Evolutionary conservation across 331 rosid species (phyloP), one percentile per base, ranked within the genome.

Genomic region (Telfairia occidentalis): DNA sequence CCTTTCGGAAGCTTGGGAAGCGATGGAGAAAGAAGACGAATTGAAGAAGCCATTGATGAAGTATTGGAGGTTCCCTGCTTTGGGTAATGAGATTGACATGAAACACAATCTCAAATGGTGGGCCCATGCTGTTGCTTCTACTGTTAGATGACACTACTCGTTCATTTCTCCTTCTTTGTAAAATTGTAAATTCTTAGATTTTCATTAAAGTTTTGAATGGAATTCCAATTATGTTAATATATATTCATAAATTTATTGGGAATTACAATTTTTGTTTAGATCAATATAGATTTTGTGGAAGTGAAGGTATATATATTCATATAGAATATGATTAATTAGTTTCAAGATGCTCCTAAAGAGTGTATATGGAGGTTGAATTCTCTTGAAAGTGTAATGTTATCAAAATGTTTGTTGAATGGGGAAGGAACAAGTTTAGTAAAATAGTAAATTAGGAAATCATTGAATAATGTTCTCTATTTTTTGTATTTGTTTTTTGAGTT

Each of bases 91-190:
- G 75, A 77, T 76, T 79, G 89, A 86, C 73, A 85, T 93, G 79
- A 93, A 91, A 58, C 81, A 91, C 46, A 87, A 75, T 79, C 96
- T 93, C 69, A 89, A 50, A 71, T 82, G 76, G 83, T 93, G 98
- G 98, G 98, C 98, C 83, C 95, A 85, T 3, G 74, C 88, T 30
- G 91, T 93, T 81, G 97, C 96, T 78, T 89, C 98, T 30, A 82
- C 88, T 2, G 91, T 94, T 35, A 89, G 81, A 88, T 91, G 82
- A 88, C 65, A 73, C 5, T 32, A 1, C 43, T 61, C 15, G 23
- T 38, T 23, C 52, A 40, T 66, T 65, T 40, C 52, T 66, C 3
- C 26, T 61, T 35, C 19, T 21, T 66, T 42, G 12, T 66, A 40
- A 37, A 42, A 23, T 43, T 69, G 55, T 43, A 69, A 43, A 42